Evolutionary conservation across 352 stramenopile species (phyloP).

Genomic region (Pythium plurisporium): DNA sequence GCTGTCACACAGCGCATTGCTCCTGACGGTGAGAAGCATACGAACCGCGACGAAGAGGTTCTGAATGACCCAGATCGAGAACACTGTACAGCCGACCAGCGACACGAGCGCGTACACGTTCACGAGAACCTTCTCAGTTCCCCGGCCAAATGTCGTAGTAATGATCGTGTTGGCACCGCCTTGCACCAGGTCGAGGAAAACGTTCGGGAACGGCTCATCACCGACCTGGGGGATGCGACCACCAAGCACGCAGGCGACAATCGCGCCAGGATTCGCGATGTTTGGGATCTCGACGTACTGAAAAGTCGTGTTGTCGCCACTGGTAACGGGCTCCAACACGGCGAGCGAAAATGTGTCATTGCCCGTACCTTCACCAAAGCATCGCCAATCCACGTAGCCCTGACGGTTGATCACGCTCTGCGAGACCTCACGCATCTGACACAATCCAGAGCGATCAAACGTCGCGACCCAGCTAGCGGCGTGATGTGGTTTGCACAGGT

Average conservation of each 20-base stretch:
- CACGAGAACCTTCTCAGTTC: constrained; percentile 17
- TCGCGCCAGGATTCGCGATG: constrained; percentile 4
- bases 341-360: constrained; percentile 9
- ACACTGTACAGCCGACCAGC: constrained; percentile 15
- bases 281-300: not conserved
- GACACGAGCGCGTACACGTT: constrained; percentile 23
- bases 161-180: constrained; percentile 16
- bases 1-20: not conserved
- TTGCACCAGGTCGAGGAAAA: constrained; percentile 15
- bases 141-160: constrained; percentile 18
- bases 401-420: constrained; percentile 12
- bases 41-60: not conserved
- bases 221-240: constrained; percentile 12
- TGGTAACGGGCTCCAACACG: constrained; percentile 5
- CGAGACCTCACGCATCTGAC: not conserved
- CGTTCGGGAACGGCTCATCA: constrained; percentile 16
- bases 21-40: not conserved
- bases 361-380: constrained; percentile 13
- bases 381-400: constrained; percentile 13
- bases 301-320: constrained; percentile 8
- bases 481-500: not conserved
- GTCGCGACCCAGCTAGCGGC: constrained; percentile 3
- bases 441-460: constrained; percentile 14
- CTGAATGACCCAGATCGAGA: constrained; percentile 14
- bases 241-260: constrained; percentile 19